phyloP scores from a whole-genome alignment of 1,284 basidiomycete genomes.

The Fistulina hepatica region DNA sequence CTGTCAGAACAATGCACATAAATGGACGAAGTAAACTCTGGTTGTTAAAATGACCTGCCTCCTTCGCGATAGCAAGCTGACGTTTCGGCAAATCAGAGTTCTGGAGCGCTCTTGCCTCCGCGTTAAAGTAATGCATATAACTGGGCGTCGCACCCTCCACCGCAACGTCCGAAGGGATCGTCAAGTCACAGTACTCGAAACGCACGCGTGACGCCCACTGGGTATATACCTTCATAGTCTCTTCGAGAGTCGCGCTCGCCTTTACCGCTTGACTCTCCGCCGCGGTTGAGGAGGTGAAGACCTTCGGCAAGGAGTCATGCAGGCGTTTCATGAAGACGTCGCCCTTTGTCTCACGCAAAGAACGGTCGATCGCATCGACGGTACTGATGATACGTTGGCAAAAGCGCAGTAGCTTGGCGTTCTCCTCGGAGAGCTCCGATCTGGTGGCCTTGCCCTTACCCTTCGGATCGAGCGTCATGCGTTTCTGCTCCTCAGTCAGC shows the following conservation, averaged over 20 bases:
- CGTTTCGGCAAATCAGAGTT: slow-evolving; percentile 76
- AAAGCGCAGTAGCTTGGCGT: slow-evolving; percentile 51
- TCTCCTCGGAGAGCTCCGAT: slow-evolving; percentile 46
- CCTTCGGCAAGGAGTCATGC: slow-evolving; percentile 62
- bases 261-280: slow-evolving; percentile 33
- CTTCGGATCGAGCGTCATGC: slow-evolving; percentile 55
- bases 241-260: slow-evolving; percentile 51
- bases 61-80: slow-evolving; percentile 85
- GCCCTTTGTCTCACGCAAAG: slow-evolving; percentile 78
- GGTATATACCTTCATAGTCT: slow-evolving; percentile 57
- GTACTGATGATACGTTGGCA: slow-evolving; percentile 75
- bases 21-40: too few relatives aligned
- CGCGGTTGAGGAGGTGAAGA: slow-evolving; percentile 36
- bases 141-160: slow-evolving; percentile 38
- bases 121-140: slow-evolving; percentile 72
- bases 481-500: slow-evolving; percentile 76
- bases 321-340: slow-evolving; percentile 70
- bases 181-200: slow-evolving; percentile 83
- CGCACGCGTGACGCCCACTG: slow-evolving; percentile 72
- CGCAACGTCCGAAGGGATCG: slow-evolving; percentile 30
- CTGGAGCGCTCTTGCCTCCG: slow-evolving; percentile 69
- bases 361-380: slow-evolving; percentile 72
- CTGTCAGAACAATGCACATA: too few relatives aligned
- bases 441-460: slow-evolving; percentile 50
- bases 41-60: slow-evolving; percentile 50